Percentiles rank a stretch among this genome's conserved stretches.
phyloP scores from a whole-genome alignment of 163 green algal genomes.

The Coccomyxa subellipsoidea region DNA sequence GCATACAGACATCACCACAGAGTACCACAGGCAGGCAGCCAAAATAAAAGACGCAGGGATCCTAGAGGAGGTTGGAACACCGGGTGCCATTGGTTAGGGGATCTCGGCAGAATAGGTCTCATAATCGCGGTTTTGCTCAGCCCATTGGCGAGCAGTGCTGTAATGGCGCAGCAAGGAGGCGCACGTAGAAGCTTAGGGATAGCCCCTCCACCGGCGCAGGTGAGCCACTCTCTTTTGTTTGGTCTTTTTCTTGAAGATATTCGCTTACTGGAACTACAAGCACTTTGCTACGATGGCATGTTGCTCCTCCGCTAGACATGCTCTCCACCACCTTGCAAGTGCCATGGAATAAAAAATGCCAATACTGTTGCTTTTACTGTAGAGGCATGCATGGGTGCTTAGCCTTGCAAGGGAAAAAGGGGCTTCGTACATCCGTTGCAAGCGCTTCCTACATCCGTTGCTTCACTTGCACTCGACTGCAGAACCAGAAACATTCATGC shows the following conservation, averaged over 20 bases:
- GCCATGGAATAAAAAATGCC: too few species aligned
- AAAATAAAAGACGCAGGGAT: background rate
- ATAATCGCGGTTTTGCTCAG: background rate
- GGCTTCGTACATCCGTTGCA: too few species aligned
- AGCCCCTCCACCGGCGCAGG: background rate
- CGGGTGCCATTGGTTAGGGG: background rate
- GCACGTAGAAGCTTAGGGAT: background rate
- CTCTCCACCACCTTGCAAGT: too few species aligned
- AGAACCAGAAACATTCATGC: too few species aligned
- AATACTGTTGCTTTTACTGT: too few species aligned
- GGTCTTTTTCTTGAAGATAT: background rate
- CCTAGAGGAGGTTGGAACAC: background rate
- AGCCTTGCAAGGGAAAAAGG: too few species aligned
- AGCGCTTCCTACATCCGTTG: too few species aligned
- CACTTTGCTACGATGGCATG: too few species aligned
- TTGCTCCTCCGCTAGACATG: too few species aligned
- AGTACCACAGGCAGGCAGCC: background rate
- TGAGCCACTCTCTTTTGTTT: background rate
- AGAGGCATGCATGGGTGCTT: too few species aligned
- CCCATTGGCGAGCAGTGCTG: background rate
- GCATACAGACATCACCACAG: background rate
- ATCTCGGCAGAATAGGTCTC: background rate
- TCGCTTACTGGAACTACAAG: background rate
- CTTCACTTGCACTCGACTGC: too few species aligned
- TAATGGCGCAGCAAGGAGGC: background rate